A percentile compares a stretch with the other conserved stretches of the same genome.
Evolutionary conservation across 352 stramenopile species (phyloP).

Genomic region (Phytopythium helicoides): DNA sequence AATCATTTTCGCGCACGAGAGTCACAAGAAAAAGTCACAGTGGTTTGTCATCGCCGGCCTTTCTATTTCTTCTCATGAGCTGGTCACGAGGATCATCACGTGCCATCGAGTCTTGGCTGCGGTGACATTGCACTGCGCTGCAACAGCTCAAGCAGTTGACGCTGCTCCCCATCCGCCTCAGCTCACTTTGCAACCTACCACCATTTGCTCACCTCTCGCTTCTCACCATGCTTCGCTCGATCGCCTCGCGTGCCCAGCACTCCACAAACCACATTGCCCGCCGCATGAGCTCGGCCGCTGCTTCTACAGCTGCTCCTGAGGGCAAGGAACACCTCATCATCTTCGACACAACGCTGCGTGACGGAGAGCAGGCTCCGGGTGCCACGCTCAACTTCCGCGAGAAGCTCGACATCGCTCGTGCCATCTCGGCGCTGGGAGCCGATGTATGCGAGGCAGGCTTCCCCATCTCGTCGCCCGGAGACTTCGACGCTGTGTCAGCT

Average conservation of each 20-base stretch:
- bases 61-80: too few species aligned
- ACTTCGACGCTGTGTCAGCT: constrained; percentile 97
- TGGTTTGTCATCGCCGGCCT: too few species aligned
- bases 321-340: constrained; percentile 82
- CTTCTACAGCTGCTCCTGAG: constrained; percentile 5
- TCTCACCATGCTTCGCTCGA: constrained; percentile 27
- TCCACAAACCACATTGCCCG: constrained; percentile 10
- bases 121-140: too few species aligned
- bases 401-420: constrained; percentile 98
- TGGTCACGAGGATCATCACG: too few species aligned
- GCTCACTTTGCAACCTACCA: constrained; percentile 21
- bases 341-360: constrained; percentile 98
- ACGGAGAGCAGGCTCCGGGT: constrained; percentile 98
- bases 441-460: constrained; percentile 99
- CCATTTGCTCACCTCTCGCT: neutral
- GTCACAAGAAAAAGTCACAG: too few species aligned
- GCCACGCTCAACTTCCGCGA: constrained; percentile 97
- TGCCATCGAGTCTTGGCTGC: too few species aligned
- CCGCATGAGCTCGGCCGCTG: constrained; percentile 21
- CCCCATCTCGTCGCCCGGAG: constrained; percentile 97
- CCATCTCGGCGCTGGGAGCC: constrained; percentile 93
- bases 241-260: constrained; percentile 19
- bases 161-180: neutral
- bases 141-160: too few species aligned
- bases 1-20: too few species aligned